A percentile compares a stretch with the other conserved stretches of the same genome.
These are phyloP conservation scores for Hamamelis virginiana DNA, from an alignment of 164 flowering plant species.

Conservation along the genomic window DNA sequence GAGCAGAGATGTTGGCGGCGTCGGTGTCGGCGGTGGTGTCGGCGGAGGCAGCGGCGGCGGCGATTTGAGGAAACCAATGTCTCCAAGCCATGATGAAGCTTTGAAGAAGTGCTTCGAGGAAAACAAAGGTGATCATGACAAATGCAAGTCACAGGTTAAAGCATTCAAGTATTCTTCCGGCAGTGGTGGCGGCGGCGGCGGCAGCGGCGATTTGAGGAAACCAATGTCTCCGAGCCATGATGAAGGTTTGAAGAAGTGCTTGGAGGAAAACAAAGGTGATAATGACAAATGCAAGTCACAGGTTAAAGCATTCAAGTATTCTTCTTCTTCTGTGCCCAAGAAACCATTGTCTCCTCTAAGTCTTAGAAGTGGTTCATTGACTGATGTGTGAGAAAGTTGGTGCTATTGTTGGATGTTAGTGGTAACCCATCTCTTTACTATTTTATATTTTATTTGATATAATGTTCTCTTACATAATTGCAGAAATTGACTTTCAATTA, in stretches of 20 bases:
- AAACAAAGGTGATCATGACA: conserved; percentile 45
- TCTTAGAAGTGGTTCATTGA: conserved; percentile 22
- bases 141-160: conserved; percentile 51
- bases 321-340: conserved; percentile 28
- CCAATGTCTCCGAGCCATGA: conserved; percentile 35
- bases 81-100: conserved; percentile 45
- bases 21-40: neutral
- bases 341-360: conserved; percentile 11
- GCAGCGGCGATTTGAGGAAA: conserved; percentile 5
- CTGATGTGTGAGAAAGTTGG: conserved; percentile 19
- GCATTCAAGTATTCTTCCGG: conserved; percentile 34
- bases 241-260: conserved; percentile 57
- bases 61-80: conserved; percentile 17
- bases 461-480: neutral
- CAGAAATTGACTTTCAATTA: neutral
- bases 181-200: neutral
- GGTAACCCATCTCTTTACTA: conserved; percentile 2
- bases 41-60: neutral
- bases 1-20: too few relatives aligned
- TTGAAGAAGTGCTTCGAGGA: conserved; percentile 62
- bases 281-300: conserved; percentile 44
- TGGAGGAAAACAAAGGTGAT: conserved; percentile 60
- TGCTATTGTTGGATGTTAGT: neutral
- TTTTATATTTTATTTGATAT: neutral
- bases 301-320: conserved; percentile 44